Evolutionary conservation across 1,284 basidiomycete genomes (phyloP), one percentile per base, ranked within the genome.

Genomic region (Melanopsichium pennsylvanicum): DNA sequence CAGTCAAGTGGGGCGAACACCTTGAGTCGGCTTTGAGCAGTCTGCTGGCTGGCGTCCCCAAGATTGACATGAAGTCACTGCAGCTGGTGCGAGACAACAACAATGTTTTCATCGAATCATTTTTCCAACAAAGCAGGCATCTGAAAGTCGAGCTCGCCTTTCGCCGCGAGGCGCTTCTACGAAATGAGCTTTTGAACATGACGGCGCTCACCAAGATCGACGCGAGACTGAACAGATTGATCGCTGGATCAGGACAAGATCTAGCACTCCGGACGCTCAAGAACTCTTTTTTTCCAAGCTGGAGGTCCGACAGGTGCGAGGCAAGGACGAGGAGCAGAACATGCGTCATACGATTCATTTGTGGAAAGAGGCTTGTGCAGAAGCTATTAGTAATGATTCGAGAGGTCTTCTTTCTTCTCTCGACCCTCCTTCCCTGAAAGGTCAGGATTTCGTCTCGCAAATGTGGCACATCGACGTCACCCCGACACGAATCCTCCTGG

Each of bases 381-480:
- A 64, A n/a, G 55, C 54, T 1, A 13, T 33, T 0, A 27, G 22
- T 0, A 49, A 38, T 23, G 23, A 31, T 4, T 26, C 32, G 0
- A 19, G 32, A n/a, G 49, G 45, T 13, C 4, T 64, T 3, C 26
- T 55, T 15, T 36, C 42, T 3, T 45, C 47, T 29, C 18, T 25
- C 13, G 35, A 43, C 10, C 33, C n/a, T n/a, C n/a, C n/a, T n/a
- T n/a, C n/a, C n/a, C n/a, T n/a, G n/a, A n/a, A n/a, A n/a, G n/a
- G n/a, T n/a, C n/a, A n/a, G n/a, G n/a, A n/a, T n/a, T n/a, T n/a
- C n/a, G n/a, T n/a, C n/a, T 47, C 55, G 3, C 55, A 29, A 2
- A 54, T 52, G n/a, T 16, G 58, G 0, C 55, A 58, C 22, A 50
- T 58, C 15, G 55, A 64, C 26, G 37, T 62, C 1, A 68, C 64